These are phyloP conservation scores for Hirschfeldia incana DNA, from an alignment of 345 rosid genomes.

Conservation along the genomic window DNA sequence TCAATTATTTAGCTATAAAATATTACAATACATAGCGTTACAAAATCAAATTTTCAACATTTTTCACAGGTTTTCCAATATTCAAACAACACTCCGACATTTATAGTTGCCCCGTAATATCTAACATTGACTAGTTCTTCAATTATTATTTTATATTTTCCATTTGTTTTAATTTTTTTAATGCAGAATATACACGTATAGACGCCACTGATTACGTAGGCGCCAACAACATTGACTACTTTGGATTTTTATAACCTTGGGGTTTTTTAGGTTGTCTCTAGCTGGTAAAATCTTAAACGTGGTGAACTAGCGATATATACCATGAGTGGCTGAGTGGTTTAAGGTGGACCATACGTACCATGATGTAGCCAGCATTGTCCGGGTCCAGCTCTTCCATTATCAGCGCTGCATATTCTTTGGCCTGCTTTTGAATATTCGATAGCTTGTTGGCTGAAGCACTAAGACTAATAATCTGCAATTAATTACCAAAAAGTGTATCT, in stretches of 20 bases:
- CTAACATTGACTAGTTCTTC: not conserved
- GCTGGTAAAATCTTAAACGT: not conserved
- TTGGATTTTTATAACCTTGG: conserved; percentile 1
- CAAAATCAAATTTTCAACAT: not conserved
- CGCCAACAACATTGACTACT: conserved; percentile 1
- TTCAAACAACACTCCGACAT: not conserved
- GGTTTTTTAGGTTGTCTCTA: not conserved
- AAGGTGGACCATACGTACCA: conserved; percentile 49
- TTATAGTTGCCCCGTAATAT: not conserved
- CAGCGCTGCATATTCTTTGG: conserved; percentile 76
- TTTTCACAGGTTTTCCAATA: not conserved
- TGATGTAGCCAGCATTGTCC: conserved; percentile 75
- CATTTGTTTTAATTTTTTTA: not conserved
- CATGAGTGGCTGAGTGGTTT: conserved; percentile 16
- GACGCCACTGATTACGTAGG: not conserved
- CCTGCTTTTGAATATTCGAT: conserved; percentile 77
- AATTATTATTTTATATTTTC: not conserved
- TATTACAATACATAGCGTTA: not conserved
- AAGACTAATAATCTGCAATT: conserved; percentile 64
- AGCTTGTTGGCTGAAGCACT: conserved; percentile 95
- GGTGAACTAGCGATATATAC: not conserved
- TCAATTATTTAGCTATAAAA: conserved; percentile 10
- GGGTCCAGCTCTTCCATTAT: conserved; percentile 93
- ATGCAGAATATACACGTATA: not conserved
- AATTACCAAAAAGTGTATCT: not conserved